Conservation (phyloP, 2,329 filamentous ascomycete species). For the Chalaropsis thielavioides region DNA sequence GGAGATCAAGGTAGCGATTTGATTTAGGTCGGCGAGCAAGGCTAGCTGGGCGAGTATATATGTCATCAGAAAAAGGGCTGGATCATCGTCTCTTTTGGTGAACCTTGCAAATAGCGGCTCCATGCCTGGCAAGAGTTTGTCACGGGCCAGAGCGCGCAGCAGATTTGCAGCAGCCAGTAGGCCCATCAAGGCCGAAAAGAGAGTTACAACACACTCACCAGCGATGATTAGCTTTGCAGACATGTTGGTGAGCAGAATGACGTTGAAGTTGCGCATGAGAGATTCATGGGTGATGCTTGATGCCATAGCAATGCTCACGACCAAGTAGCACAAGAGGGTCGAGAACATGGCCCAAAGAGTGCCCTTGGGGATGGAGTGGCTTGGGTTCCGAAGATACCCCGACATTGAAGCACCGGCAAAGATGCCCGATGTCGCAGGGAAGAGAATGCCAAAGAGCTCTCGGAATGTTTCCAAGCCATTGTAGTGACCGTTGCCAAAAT, state of each 20-base stretch:
- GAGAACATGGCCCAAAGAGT: conserved; percentile 63
- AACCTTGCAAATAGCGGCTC: conserved; percentile 28
- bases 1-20: conserved; percentile 77
- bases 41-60: conserved; percentile 63
- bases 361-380: conserved; percentile 71
- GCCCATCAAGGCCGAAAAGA: conserved; percentile 80
- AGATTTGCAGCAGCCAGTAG: conserved; percentile 75
- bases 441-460: conserved; percentile 72
- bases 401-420: conserved; percentile 77
- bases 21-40: conserved; percentile 70
- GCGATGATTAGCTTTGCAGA: conserved; percentile 59
- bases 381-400: conserved; percentile 68
- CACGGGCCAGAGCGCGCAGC: conserved; percentile 66
- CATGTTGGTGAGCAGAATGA: conserved; percentile 70
- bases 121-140: conserved; percentile 64
- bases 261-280: conserved; percentile 59
- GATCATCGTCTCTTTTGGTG: conserved; percentile 57
- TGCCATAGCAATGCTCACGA: conserved; percentile 67
- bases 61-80: conserved; percentile 59
- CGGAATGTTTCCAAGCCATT: conserved; percentile 56
- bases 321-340: conserved; percentile 60
- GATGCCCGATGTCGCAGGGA: conserved; percentile 49
- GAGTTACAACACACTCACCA: conserved; percentile 67
- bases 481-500: conserved; percentile 47
- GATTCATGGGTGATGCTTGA: conserved; percentile 60